Evolutionary conservation across 352 stramenopile genomes (phyloP), one percentile per base, ranked within the genome.

Genomic region (Lagenidium sp.): DNA sequence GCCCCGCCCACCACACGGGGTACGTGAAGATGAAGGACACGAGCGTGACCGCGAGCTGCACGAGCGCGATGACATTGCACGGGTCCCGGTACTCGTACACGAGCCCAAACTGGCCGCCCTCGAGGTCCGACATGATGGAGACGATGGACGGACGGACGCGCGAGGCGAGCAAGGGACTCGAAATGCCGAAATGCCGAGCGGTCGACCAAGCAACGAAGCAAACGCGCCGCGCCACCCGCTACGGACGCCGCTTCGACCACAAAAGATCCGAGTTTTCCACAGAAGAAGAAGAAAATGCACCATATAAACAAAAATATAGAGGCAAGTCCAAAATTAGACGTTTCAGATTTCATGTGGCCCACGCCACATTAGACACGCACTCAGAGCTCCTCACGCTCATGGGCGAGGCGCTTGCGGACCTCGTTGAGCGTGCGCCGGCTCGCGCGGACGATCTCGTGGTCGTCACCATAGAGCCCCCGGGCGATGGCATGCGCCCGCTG

Each of bases 21-120:
- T 88, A 87, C 37, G 74, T 90, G 60, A 90, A 86, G 41, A 80
- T 50, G 64, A 90, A 84, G 34, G 75, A 85, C 15, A 82, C 41
- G 23, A 78, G 40, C 46, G 74, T 87, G 38, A 81, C 53, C 16
- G 61, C 68, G 38, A 88, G 53, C 51, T 91, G 78, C 48, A 86
- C 52, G 44, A 91, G 60, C 50, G 78, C 75, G 45, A 88, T 83
- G 41, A 77, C 71, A 57, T 87, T 88, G 57, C 78, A 91, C 44
- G 78, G 68, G 45, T 91, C 78, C 36, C 78, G 73, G 61, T 86
- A 76, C 56, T 91, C 78, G 53, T 91, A 91, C 42, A 91, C 57
- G 51, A 91, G 86, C 45, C 64, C 68, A 42, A 85, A 87, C 45
- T 81, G 69, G 25, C 66, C 69, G 45, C 68, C 61, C 57, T 91